Conservation (phyloP, 805 yeast species). For the Isabelozyma heimii region DNA sequence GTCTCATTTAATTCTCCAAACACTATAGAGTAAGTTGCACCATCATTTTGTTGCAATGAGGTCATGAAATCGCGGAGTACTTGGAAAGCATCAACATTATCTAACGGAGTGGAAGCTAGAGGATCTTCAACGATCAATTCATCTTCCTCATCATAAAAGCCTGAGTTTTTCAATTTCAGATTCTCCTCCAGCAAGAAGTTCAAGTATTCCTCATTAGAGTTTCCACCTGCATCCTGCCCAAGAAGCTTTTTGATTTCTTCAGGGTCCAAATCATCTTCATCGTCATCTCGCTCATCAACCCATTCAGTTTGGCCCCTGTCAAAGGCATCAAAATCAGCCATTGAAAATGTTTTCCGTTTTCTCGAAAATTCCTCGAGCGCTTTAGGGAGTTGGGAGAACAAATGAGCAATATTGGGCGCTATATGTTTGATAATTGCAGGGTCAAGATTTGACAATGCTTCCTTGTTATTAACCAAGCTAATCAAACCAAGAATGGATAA, state of each 20-base stretch:
- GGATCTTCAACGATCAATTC: slow-evolving; percentile 76
- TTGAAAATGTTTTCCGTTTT: slow-evolving; percentile 53
- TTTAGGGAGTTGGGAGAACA: slow-evolving; percentile 62
- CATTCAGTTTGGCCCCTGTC: slow-evolving; percentile 11
- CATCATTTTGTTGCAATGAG: slow-evolving; percentile 45
- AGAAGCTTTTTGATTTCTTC: neutral
- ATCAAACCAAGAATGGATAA: slow-evolving; percentile 68
- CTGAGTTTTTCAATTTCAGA: slow-evolving; percentile 12
- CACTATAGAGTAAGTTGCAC: slow-evolving; percentile 44
- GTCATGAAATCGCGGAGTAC: slow-evolving; percentile 57
- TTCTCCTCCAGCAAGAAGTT: slow-evolving; percentile 23
- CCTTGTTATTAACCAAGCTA: slow-evolving; percentile 33
- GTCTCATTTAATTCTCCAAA: slow-evolving; percentile 24
- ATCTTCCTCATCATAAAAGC: slow-evolving; percentile 45
- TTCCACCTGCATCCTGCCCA: slow-evolving; percentile 6
- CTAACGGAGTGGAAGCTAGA: slow-evolving; percentile 72
- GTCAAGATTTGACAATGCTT: slow-evolving; percentile 9
- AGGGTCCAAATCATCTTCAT: slow-evolving; percentile 2
- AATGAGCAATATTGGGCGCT: slow-evolving; percentile 47
- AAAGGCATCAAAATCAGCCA: slow-evolving; percentile 20
- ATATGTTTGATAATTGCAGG: slow-evolving; percentile 36
- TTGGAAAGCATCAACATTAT: slow-evolving; percentile 64
- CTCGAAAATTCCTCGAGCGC: slow-evolving; percentile 68
- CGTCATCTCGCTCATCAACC: slow-evolving; percentile 4
- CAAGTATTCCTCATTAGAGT: slow-evolving; percentile 20